These are phyloP conservation scores for Sphagnum contortum DNA, from an alignment of 225 moss, liverwort and hornwort species.

Conservation along the genomic window DNA sequence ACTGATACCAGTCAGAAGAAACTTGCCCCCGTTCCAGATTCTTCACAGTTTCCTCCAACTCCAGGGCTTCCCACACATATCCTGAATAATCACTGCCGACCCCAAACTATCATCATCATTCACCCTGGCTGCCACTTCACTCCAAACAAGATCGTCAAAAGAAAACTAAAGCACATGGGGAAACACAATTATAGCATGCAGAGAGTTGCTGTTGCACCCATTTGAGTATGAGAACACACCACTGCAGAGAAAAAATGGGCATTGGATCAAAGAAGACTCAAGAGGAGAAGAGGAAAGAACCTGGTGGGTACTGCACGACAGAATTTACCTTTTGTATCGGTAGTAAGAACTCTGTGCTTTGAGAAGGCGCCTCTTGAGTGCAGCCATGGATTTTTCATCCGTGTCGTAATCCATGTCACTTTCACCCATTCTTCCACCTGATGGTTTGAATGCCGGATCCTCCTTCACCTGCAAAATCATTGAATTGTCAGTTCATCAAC, in stretches of 20 bases:
- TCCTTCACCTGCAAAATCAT: slow-evolving; percentile 54
- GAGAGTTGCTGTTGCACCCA: too few relatives aligned
- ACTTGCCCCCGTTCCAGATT: slow-evolving; percentile 60
- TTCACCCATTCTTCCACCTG: slow-evolving; percentile 99
- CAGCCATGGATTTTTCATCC: slow-evolving; percentile 95
- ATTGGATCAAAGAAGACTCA: too few relatives aligned
- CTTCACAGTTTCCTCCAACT: slow-evolving; percentile 86
- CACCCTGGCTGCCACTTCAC: too few relatives aligned
- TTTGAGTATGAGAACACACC: too few relatives aligned
- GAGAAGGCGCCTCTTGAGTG: slow-evolving; percentile 83
- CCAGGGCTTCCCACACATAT: slow-evolving; percentile 97
- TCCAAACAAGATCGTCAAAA: too few relatives aligned
- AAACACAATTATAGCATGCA: too few relatives aligned
- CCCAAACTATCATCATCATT: not conserved
- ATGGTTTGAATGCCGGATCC: slow-evolving; percentile 95
- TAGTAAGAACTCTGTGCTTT: slow-evolving; percentile 83
- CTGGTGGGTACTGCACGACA: too few relatives aligned
- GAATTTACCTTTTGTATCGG: slow-evolving; percentile 80
- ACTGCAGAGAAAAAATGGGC: too few relatives aligned
- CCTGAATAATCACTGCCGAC: slow-evolving; percentile 82
- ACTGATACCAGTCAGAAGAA: slow-evolving; percentile 28
- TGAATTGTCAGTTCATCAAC: too few relatives aligned
- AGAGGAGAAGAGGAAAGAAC: too few relatives aligned
- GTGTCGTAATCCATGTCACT: slow-evolving; percentile 99
- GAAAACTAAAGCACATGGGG: too few relatives aligned